Evolutionary conservation across 495 filamentous ascomycete genomes (phyloP).

Genomic region (Aspergillus sclerotioniger): DNA sequence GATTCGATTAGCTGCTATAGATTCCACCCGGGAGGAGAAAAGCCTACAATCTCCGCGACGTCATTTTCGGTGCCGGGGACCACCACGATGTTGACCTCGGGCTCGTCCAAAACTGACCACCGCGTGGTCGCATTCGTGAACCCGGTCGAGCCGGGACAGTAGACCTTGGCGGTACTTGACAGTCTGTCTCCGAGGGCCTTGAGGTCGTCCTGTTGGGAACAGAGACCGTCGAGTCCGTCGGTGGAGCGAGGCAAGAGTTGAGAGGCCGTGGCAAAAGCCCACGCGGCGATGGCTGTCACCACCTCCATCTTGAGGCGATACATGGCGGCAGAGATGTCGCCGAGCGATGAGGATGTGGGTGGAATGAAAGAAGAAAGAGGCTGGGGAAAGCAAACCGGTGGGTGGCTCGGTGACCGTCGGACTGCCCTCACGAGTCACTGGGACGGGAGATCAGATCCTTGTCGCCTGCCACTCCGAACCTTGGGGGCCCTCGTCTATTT

Average conservation of each 20-base stretch:
- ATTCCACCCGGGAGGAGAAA: background rate
- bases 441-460: too few species aligned
- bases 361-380: background rate
- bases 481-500: background rate
- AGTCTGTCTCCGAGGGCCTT: slow-evolving; percentile 27
- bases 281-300: slow-evolving; percentile 21
- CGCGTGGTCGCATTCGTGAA: slow-evolving; percentile 43
- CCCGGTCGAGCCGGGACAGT: slow-evolving; percentile 38
- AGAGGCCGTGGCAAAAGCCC: slow-evolving; percentile 21
- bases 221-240: slow-evolving; percentile 3
- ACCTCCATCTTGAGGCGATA: slow-evolving; percentile 22
- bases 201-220: slow-evolving; percentile 11
- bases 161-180: slow-evolving; percentile 43
- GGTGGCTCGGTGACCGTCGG: background rate
- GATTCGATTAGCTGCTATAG: background rate
- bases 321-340: slow-evolving; percentile 16
- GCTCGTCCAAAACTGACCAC: slow-evolving; percentile 40
- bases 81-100: slow-evolving; percentile 46
- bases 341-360: background rate
- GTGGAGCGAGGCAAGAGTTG: slow-evolving; percentile 8
- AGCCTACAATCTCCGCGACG: slow-evolving; percentile 44
- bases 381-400: background rate
- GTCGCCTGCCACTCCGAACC: background rate
- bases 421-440: too few species aligned
- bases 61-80: slow-evolving; percentile 51